Evolutionary conservation across 2,329 filamentous ascomycete genomes (phyloP).

Genomic region (Emydomyces testavorans): DNA sequence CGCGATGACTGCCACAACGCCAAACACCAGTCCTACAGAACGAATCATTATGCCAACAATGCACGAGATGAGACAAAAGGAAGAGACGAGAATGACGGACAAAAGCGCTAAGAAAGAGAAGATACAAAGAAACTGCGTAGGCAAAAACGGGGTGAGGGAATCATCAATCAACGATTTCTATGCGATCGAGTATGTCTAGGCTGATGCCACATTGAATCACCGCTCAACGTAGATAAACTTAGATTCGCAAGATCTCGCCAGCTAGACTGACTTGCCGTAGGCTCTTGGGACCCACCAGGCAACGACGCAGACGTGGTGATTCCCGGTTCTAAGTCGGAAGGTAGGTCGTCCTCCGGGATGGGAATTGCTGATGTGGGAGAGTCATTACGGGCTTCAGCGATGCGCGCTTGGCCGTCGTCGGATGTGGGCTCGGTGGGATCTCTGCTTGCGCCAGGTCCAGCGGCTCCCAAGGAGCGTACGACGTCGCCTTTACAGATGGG

Average conservation of each 20-base stretch:
- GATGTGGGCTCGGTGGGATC: conserved; percentile 32
- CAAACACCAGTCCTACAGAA: conserved; percentile 4
- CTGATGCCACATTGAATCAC: conserved; percentile 38
- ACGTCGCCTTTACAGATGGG: conserved; percentile 98
- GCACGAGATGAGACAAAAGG: conserved; percentile 6
- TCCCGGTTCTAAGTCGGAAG: conserved; percentile 36
- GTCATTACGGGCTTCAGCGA: conserved; percentile 36
- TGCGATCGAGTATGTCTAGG: conserved; percentile 25
- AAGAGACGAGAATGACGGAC: conserved; percentile 13
- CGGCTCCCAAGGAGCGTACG: conserved; percentile 45
- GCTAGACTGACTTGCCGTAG: conserved; percentile 25
- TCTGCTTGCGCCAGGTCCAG: conserved; percentile 2
- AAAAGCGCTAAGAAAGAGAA: neutral
- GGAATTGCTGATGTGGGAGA: conserved; percentile 42
- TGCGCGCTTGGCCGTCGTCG: conserved; percentile 37
- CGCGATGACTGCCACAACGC: neutral
- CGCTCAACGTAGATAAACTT: conserved; percentile 37
- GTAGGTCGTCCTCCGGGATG: conserved; percentile 32
- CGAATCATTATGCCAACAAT: neutral
- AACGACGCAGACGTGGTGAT: conserved; percentile 24
- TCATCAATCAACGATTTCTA: conserved; percentile 26
- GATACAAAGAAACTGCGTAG: neutral
- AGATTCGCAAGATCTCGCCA: conserved; percentile 37
- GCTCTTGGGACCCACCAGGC: conserved; percentile 20
- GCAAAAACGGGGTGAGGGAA: neutral